Conservation (phyloP, 768 basidiomycete species). For the Tricholoma bakamatsutake region DNA sequence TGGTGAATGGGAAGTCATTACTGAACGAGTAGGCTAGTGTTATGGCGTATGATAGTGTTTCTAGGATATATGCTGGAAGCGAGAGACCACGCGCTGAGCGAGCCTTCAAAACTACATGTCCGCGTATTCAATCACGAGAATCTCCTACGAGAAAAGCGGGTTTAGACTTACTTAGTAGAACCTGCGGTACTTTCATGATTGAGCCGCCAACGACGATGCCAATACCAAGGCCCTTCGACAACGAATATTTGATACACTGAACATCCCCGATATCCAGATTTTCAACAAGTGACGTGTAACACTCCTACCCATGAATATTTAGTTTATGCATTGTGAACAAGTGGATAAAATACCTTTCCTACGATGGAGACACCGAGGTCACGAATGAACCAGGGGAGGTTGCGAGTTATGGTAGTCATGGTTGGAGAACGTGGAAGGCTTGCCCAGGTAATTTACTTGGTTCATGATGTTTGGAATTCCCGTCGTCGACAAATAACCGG, state of each 20-base stretch:
- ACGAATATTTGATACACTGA: constrained; percentile 83
- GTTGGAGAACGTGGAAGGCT: constrained; percentile 9
- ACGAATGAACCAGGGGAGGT: constrained; percentile 80
- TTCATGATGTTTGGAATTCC: constrained; percentile 1
- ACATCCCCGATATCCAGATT: constrained; percentile 73
- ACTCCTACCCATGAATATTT: constrained; percentile 50
- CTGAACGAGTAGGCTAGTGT: constrained; percentile 83
- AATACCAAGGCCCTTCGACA: constrained; percentile 90
- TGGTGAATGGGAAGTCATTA: constrained; percentile 88
- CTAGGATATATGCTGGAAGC: constrained; percentile 80
- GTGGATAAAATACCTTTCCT: constrained; percentile 53
- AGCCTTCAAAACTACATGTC: constrained; percentile 53
- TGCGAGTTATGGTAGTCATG: constrained; percentile 77
- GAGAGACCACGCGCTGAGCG: constrained; percentile 85
- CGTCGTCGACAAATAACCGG: not conserved
- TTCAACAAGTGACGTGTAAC: constrained; percentile 85
- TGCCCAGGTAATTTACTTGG: not conserved
- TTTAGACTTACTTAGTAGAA: constrained; percentile 67
- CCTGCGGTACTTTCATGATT: constrained; percentile 95
- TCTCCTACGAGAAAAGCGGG: not conserved
- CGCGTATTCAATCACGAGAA: not conserved
- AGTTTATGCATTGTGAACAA: not conserved
- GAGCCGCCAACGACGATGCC: constrained; percentile 90
- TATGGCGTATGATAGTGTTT: constrained; percentile 88
- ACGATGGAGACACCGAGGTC: constrained; percentile 79